These are phyloP conservation scores for Harringtonia aguacate DNA, from an alignment of 2,329 filamentous ascomycete genomes.

Conservation along the genomic window DNA sequence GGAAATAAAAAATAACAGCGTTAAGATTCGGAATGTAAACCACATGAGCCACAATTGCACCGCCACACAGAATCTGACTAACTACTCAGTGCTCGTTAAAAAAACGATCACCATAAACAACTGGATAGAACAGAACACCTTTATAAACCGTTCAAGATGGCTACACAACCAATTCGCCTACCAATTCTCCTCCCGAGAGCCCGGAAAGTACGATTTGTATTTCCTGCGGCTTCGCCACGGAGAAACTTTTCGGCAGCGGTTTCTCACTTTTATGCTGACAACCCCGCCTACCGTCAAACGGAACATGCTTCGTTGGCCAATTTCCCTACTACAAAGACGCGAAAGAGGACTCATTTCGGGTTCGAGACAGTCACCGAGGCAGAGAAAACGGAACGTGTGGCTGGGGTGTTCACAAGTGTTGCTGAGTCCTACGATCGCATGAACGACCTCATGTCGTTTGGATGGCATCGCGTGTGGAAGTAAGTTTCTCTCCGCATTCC, in stretches of 20 bases:
- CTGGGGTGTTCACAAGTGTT: conserved; percentile 87
- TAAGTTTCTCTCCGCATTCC: conserved; percentile 19
- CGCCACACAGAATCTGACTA: too few species aligned
- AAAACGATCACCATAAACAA: too few species aligned
- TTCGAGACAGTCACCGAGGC: conserved; percentile 75
- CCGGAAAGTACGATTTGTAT: too few species aligned
- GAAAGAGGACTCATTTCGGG: conserved; percentile 68
- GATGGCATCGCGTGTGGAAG: conserved; percentile 94
- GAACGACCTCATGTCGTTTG: conserved; percentile 99
- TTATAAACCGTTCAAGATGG: too few species aligned
- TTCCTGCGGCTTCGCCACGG: too few species aligned
- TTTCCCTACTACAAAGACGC: too few species aligned
- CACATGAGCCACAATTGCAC: conserved; percentile 3
- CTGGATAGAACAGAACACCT: neutral
- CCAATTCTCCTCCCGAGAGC: neutral
- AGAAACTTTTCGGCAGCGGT: neutral
- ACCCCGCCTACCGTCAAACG: neutral
- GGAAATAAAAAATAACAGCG: neutral
- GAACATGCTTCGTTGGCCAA: too few species aligned
- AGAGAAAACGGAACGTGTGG: conserved; percentile 63
- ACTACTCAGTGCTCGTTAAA: too few species aligned
- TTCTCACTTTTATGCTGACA: neutral
- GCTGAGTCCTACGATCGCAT: conserved; percentile 92
- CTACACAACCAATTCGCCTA: neutral
- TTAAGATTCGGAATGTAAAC: too few species aligned